Evolutionary conservation across 495 filamentous ascomycete genomes (phyloP).

Genomic region (Tirmania nivea): DNA sequence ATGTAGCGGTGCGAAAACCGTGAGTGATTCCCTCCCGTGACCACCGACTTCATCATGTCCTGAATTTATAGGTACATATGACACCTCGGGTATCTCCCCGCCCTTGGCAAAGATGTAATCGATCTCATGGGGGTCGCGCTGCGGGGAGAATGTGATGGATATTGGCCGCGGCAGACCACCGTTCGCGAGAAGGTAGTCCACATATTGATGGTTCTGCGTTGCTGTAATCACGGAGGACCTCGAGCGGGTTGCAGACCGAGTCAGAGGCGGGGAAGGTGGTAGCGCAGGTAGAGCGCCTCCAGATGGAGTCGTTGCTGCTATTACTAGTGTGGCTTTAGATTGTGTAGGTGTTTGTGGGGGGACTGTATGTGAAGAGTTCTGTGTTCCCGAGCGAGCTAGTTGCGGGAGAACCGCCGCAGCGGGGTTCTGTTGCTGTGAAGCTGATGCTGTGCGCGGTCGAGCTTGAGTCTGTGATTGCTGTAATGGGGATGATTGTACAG

Average conservation of each 20-base stretch:
- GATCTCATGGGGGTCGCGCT: conserved; percentile 11
- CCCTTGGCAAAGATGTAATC: conserved; percentile 3
- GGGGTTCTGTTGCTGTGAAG: background rate
- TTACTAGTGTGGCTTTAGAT: no score
- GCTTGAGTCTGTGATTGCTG: background rate
- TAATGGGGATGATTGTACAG: background rate
- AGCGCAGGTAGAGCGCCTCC: background rate
- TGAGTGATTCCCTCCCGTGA: background rate
- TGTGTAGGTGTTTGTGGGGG: no score
- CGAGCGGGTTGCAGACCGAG: background rate
- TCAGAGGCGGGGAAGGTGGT: background rate
- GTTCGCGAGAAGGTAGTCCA: conserved; percentile 20
- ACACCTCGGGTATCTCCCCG: conserved; percentile 1
- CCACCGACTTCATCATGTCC: conserved; percentile 1
- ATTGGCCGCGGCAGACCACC: conserved; percentile 12
- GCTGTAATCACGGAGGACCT: background rate
- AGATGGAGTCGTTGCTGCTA: no score
- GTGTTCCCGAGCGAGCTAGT: no score
- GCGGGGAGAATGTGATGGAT: conserved; percentile 16
- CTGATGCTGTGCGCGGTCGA: background rate
- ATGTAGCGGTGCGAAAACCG: conserved; percentile 56
- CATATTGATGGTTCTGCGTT: background rate
- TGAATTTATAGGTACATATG: conserved; percentile 12
- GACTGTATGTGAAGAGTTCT: no score
- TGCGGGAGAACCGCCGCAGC: no score